These are phyloP conservation scores for Eucalyptus lansdowneana DNA, from an alignment of 345 rosid genomes.

Conservation along the genomic window DNA sequence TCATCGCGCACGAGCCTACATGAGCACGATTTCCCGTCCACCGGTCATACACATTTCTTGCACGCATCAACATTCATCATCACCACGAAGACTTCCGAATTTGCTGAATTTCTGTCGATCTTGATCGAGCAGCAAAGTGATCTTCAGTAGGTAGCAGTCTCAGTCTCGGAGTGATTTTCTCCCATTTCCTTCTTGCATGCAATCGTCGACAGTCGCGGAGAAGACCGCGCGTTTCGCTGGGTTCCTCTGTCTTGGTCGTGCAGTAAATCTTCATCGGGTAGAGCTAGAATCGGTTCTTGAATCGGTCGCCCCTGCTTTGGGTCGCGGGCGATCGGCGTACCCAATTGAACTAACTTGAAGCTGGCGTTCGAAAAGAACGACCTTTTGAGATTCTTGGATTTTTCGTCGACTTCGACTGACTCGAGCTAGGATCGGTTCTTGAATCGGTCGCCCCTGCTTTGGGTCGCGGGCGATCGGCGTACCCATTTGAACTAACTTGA, in stretches of 20 bases:
- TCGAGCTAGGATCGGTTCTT: too few relatives aligned
- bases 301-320: too few relatives aligned
- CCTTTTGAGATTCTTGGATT: too few relatives aligned
- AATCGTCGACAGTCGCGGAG: background rate
- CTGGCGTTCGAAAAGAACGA: too few relatives aligned
- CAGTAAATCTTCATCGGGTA: background rate
- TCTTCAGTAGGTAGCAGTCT: background rate
- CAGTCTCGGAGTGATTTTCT: background rate
- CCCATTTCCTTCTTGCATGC: background rate
- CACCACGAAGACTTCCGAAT: background rate
- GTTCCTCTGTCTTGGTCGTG: background rate
- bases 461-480: background rate
- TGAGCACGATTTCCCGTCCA: background rate
- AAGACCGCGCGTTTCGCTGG: background rate
- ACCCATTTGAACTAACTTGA: background rate
- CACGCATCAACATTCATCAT: background rate
- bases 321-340: too few relatives aligned
- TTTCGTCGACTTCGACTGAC: too few relatives aligned
- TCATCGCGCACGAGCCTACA: background rate
- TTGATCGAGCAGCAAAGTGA: background rate
- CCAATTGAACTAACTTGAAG: too few relatives aligned
- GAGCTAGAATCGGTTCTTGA: background rate
- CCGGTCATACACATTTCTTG: background rate
- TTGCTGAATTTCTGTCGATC: background rate
- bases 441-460: background rate